A percentile compares a stretch with the other conserved stretches of the same genome.
phyloP scores from a whole-genome alignment of 2,329 filamentous ascomycete species.

The Penicillium vulpinum region DNA sequence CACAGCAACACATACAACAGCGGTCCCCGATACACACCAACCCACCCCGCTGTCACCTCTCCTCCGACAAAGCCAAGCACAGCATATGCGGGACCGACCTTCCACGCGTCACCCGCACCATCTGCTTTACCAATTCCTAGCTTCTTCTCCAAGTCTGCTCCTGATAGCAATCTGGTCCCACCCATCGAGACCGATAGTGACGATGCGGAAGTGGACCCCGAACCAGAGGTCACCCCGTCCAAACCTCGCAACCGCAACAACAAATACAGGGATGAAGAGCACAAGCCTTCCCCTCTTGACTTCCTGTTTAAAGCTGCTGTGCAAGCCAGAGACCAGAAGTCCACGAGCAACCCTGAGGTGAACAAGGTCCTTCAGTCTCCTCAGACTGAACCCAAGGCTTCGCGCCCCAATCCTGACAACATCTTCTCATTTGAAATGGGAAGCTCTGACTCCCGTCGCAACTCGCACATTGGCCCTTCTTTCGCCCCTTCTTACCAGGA shows the following conservation, averaged over 20 bases:
- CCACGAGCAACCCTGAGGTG: slow-evolving; percentile 46
- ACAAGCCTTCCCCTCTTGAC: slow-evolving; percentile 73
- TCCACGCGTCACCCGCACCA: slow-evolving; percentile 90
- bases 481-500: slow-evolving; percentile 62
- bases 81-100: slow-evolving; percentile 84
- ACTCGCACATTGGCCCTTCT: slow-evolving; percentile 60
- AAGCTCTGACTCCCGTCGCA: slow-evolving; percentile 50
- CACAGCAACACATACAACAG: slow-evolving; percentile 23
- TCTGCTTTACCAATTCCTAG: slow-evolving; percentile 88
- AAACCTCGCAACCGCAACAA: slow-evolving; percentile 45
- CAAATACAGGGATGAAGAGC: slow-evolving; percentile 41
- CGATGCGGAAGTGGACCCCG: slow-evolving; percentile 36
- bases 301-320: slow-evolving; percentile 87
- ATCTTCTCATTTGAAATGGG: slow-evolving; percentile 71
- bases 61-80: slow-evolving; percentile 41
- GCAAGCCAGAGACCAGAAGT: slow-evolving; percentile 59
- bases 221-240: slow-evolving; percentile 44
- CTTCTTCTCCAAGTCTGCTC: slow-evolving; percentile 76
- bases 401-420: slow-evolving; percentile 50
- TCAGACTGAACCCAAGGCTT: slow-evolving; percentile 38
- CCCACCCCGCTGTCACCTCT: slow-evolving; percentile 46
- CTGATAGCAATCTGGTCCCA: slow-evolving; percentile 55
- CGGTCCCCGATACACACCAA: slow-evolving; percentile 27
- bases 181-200: slow-evolving; percentile 43
- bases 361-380: slow-evolving; percentile 55